These are phyloP conservation scores for Yamadazyma jaroonii DNA, from an alignment of 1,139 yeast genomes.

Conservation along the genomic window DNA sequence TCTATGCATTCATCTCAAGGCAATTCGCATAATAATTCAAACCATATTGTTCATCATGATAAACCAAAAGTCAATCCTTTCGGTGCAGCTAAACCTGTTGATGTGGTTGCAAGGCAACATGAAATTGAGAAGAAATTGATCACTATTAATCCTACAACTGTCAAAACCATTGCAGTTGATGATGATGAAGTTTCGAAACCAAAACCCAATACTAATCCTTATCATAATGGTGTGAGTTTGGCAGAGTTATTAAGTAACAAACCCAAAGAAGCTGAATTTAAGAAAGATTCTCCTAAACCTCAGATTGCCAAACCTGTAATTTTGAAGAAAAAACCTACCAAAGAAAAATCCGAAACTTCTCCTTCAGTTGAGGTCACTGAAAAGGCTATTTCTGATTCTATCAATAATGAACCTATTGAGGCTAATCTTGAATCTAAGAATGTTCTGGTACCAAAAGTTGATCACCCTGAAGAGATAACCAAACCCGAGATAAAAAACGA, in stretches of 20 bases:
- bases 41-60: conserved; percentile 4
- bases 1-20: background rate
- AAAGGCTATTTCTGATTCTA: background rate
- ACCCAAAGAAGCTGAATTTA: conserved; percentile 14
- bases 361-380: background rate
- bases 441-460: background rate
- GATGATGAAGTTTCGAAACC: background rate
- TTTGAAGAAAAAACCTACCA: conserved; percentile 34
- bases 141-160: conserved; percentile 56
- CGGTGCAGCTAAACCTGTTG: conserved; percentile 48
- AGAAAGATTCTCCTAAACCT: conserved; percentile 24
- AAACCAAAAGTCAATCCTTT: conserved; percentile 42
- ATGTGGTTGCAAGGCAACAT: conserved; percentile 37
- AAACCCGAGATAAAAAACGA: background rate
- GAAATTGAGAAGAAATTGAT: conserved; percentile 47
- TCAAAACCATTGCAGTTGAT: conserved; percentile 40
- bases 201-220: conserved; percentile 3
- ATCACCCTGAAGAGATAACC: background rate
- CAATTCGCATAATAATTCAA: too few species aligned
- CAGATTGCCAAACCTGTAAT: conserved; percentile 32
- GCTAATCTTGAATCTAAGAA: background rate
- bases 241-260: conserved; percentile 37
- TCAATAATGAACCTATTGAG: background rate
- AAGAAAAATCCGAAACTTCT: conserved; percentile 3
- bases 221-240: conserved; percentile 27